A percentile compares a stretch with the other conserved stretches of the same genome.
Evolutionary conservation across 306 rosid genomes (phyloP).

Genomic region (Hippophae rhamnoides): DNA sequence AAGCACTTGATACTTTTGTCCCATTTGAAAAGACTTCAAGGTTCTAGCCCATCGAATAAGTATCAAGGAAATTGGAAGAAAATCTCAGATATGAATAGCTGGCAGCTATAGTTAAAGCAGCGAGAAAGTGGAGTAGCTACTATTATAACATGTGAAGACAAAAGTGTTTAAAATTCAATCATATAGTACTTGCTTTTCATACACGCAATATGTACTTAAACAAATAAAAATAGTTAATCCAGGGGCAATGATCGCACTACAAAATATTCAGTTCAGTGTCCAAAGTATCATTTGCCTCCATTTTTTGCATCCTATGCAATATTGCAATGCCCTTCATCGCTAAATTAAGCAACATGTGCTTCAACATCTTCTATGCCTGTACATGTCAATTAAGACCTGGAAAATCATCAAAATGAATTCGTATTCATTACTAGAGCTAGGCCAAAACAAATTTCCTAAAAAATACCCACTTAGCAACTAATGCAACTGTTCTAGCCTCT

Average conservation of each 20-base stretch:
- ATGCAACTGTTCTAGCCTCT: slow-evolving; percentile 18
- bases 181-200: not conserved
- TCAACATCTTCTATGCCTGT: too few species aligned
- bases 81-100: too few species aligned
- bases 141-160: not conserved
- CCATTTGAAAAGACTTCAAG: too few species aligned
- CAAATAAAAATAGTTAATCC: not conserved
- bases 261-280: too few species aligned
- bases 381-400: not conserved
- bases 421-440: slow-evolving; percentile 24
- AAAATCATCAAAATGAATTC: slow-evolving; percentile 14
- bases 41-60: too few species aligned
- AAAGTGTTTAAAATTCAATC: not conserved
- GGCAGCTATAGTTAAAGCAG: too few species aligned
- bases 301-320: not conserved
- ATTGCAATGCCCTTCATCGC: not conserved
- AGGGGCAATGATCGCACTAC: not conserved
- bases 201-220: not conserved
- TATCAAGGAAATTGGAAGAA: too few species aligned
- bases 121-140: too few species aligned
- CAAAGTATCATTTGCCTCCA: not conserved
- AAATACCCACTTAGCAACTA: slow-evolving; percentile 20
- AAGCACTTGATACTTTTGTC: too few species aligned
- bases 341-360: too few species aligned
- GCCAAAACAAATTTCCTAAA: slow-evolving; percentile 26